These are phyloP conservation scores for Penicillium antarcticum DNA, from an alignment of 495 filamentous ascomycete genomes.

Conservation along the genomic window DNA sequence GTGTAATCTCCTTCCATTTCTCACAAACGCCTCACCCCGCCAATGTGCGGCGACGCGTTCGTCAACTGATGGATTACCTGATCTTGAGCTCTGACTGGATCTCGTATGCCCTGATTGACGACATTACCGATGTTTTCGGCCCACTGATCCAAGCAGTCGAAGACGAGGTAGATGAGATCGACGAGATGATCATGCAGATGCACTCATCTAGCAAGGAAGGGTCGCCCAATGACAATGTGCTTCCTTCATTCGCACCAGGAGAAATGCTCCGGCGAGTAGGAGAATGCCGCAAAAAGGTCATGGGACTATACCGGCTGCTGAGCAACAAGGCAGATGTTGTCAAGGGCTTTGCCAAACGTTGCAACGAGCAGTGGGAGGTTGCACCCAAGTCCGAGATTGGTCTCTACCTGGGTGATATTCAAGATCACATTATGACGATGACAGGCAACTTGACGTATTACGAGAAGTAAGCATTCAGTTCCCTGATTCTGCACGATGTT, in stretches of 20 bases:
- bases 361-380: constrained; percentile 97
- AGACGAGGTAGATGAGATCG: constrained; percentile 85
- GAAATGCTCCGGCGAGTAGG: constrained; percentile 90
- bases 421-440: constrained; percentile 99
- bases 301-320: constrained; percentile 86
- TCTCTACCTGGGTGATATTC: constrained; percentile 93
- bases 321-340: constrained; percentile 99
- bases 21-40: constrained; percentile 89
- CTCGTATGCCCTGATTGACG: constrained; percentile 95
- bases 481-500: too few relatives aligned
- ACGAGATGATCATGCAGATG: constrained; percentile 74
- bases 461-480: constrained; percentile 67
- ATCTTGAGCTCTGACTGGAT: constrained; percentile 96
- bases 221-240: constrained; percentile 23
- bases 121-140: constrained; percentile 93
- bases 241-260: constrained; percentile 54
- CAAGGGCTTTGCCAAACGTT: constrained; percentile 98
- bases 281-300: constrained; percentile 93
- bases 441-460: constrained; percentile 92
- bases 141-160: constrained; percentile 88
- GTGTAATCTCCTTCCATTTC: constrained; percentile 94
- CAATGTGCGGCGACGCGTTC: constrained; percentile 89
- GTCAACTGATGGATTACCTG: constrained; percentile 91
- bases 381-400: constrained; percentile 94
- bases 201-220: constrained; percentile 56